Percentiles rank a stretch among this genome's conserved stretches.
Conservation (phyloP, 2,329 filamentous ascomycete species). For the Aspergillus neoniger region DNA sequence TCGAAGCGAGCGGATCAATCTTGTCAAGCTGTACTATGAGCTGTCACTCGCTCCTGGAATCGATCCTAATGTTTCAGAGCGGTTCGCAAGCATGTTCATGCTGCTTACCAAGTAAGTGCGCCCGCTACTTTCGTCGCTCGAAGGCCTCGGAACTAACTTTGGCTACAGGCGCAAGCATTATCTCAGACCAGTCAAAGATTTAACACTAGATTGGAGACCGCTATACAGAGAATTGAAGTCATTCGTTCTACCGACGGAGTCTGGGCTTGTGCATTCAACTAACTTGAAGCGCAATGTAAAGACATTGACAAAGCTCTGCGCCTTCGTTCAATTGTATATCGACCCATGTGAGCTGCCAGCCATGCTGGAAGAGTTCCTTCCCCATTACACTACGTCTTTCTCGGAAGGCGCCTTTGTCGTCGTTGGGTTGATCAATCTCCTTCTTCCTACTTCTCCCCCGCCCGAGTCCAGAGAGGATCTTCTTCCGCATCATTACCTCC, state of each 20-base stretch:
- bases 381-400: constrained; percentile 91
- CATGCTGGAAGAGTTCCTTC: constrained; percentile 78
- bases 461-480: constrained; percentile 71
- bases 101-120: constrained; percentile 80
- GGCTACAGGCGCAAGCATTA: constrained; percentile 83
- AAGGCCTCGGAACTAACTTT: constrained; percentile 21
- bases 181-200: constrained; percentile 82
- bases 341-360: constrained; percentile 81
- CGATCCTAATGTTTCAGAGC: constrained; percentile 76
- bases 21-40: constrained; percentile 93
- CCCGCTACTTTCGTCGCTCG: not conserved
- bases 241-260: constrained; percentile 83
- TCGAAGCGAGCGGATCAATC: constrained; percentile 74
- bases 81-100: constrained; percentile 96
- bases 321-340: constrained; percentile 89
- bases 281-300: constrained; percentile 67
- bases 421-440: constrained; percentile 79
- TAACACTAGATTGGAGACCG: constrained; percentile 90
- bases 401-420: constrained; percentile 91
- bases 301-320: constrained; percentile 83
- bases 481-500: constrained; percentile 85
- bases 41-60: constrained; percentile 87
- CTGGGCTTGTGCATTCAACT: constrained; percentile 62
- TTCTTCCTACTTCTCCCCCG: constrained; percentile 77
- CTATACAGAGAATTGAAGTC: constrained; percentile 91